Percentiles rank a stretch among this genome's conserved stretches.
Evolutionary conservation across 257 asterid species (phyloP).

Genomic region (Fraxinus americana): DNA sequence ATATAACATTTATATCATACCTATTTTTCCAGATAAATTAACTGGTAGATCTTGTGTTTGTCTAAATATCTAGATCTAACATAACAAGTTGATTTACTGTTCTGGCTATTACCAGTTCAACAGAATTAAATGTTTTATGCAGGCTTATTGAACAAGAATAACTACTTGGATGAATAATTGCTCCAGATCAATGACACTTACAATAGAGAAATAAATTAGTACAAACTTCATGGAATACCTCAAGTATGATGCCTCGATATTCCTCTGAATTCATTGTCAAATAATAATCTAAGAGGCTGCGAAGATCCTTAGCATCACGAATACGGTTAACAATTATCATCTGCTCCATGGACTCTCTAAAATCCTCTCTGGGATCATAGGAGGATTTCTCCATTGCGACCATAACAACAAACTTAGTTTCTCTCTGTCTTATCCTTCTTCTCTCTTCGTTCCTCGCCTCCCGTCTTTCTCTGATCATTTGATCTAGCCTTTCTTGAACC

Average conservation of each 20-base stretch:
- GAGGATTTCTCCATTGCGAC: constrained; percentile 79
- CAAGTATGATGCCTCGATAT: constrained; percentile 57
- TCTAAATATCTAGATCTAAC: not conserved
- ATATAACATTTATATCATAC: too few relatives aligned
- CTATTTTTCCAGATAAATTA: too few relatives aligned
- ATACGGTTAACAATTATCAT: constrained; percentile 62
- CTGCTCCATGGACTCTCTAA: constrained; percentile 69
- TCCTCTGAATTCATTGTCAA: constrained; percentile 71
- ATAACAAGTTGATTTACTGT: not conserved
- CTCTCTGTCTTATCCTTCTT: constrained; percentile 34
- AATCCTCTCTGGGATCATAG: constrained; percentile 69
- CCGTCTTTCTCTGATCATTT: constrained; percentile 56
- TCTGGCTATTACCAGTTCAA: not conserved
- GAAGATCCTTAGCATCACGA: constrained; percentile 55
- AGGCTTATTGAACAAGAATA: not conserved
- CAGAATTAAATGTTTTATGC: not conserved
- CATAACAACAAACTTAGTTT: constrained; percentile 58
- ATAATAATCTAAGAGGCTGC: constrained; percentile 62
- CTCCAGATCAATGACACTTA: constrained; percentile 26
- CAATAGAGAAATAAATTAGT: constrained; percentile 47
- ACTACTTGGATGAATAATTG: not conserved
- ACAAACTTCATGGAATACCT: constrained; percentile 77
- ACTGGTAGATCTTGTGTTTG: not conserved
- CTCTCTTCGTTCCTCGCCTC: constrained; percentile 29
- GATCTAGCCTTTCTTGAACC: constrained; percentile 76